Evolutionary conservation across 306 rosid species (phyloP).

Genomic region (Casuarina glauca): DNA sequence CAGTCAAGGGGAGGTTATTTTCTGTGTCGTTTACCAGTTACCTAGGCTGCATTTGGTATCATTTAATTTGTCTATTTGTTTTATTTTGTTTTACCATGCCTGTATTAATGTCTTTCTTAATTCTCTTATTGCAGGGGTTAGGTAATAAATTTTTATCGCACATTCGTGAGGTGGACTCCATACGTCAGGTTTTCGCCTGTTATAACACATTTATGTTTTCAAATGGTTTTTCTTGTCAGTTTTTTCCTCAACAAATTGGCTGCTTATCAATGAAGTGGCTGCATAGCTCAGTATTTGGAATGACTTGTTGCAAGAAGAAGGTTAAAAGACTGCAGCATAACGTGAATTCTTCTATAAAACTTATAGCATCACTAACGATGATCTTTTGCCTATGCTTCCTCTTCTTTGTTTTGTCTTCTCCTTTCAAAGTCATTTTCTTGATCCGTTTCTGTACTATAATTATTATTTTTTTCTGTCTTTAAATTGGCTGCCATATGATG

Average conservation of each 20-base stretch:
- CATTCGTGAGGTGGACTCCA: conserved; percentile 94
- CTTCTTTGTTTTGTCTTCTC: not conserved
- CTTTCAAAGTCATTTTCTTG: not conserved
- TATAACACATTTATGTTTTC: conserved; percentile 19
- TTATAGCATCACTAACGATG: not conserved
- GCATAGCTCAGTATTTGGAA: not conserved
- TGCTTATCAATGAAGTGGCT: not conserved
- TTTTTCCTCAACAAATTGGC: not conserved
- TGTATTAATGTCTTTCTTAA: not conserved
- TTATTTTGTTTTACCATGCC: not conserved
- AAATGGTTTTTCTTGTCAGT: conserved; percentile 9
- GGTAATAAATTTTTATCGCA: conserved; percentile 94
- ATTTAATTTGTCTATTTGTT: not conserved
- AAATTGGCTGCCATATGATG: not conserved
- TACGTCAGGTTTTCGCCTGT: conserved; percentile 73
- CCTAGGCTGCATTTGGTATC: conserved; percentile 19
- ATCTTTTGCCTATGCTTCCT: not conserved
- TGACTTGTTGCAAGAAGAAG: not conserved
- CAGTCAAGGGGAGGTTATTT: conserved; percentile 89
- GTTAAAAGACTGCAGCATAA: not conserved
- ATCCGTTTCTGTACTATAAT: not conserved
- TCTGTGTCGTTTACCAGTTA: conserved; percentile 16
- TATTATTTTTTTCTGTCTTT: not conserved
- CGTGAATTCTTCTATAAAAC: not conserved
- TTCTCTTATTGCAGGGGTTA: conserved; percentile 68